Conservation (phyloP, 2,329 filamentous ascomycete species). For the Penicillium sumatraense region DNA sequence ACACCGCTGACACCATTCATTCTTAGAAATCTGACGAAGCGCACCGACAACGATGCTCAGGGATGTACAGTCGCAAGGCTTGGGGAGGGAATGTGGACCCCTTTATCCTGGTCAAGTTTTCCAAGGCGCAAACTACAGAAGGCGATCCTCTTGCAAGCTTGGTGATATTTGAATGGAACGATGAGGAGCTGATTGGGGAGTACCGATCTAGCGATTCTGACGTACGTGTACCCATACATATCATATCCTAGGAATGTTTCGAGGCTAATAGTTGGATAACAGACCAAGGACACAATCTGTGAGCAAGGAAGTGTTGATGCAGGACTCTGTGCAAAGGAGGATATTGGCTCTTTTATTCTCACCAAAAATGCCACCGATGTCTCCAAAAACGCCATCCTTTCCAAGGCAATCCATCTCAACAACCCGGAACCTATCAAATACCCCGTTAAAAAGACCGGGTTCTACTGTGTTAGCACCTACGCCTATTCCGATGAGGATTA, state of each 20-base stretch:
- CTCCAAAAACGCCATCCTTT: slow-evolving; percentile 74
- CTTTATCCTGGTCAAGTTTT: slow-evolving; percentile 84
- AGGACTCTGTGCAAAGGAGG: slow-evolving; percentile 73
- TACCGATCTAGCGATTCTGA: slow-evolving; percentile 59
- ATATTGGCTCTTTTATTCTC: slow-evolving; percentile 84
- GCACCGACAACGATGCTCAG: slow-evolving; percentile 81
- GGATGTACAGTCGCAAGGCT: slow-evolving; percentile 89
- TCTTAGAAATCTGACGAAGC: slow-evolving; percentile 73
- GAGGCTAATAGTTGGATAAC: slow-evolving; percentile 36
- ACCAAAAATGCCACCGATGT: slow-evolving; percentile 73
- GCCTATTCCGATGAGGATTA: slow-evolving; percentile 72
- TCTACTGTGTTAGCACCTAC: slow-evolving; percentile 89
- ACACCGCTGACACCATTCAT: not conserved
- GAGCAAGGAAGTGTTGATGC: slow-evolving; percentile 70
- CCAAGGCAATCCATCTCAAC: slow-evolving; percentile 81
- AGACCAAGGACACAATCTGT: slow-evolving; percentile 73
- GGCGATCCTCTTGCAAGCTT: slow-evolving; percentile 79
- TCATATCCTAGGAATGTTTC: not conserved
- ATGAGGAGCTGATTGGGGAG: slow-evolving; percentile 77
- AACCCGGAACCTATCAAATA: slow-evolving; percentile 75
- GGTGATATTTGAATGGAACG: slow-evolving; percentile 92
- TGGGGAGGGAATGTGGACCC: slow-evolving; percentile 91
- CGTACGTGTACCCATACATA: slow-evolving; percentile 46
- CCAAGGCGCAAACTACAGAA: slow-evolving; percentile 63
- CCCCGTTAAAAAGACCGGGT: slow-evolving; percentile 84